Percentiles rank a stretch among this genome's conserved stretches.
Conservation (phyloP, 2,329 filamentous ascomycete species). For the Sclerotinia nivalis region DNA sequence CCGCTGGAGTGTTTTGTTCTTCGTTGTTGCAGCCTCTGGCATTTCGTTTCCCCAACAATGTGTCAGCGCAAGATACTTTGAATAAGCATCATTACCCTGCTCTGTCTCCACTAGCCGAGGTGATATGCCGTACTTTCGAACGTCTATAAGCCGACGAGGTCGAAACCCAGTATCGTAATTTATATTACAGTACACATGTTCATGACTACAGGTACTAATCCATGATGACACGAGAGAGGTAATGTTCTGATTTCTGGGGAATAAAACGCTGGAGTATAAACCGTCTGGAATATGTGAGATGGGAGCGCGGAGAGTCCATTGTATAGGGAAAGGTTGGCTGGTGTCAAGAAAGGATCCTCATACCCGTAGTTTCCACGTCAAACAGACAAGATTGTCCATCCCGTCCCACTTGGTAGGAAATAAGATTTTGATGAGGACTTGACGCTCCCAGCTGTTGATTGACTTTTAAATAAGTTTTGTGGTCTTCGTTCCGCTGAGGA, state of each 20-base stretch:
- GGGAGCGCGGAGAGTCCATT: too few relatives aligned
- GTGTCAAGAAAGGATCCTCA: background rate
- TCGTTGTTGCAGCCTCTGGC: constrained; percentile 23
- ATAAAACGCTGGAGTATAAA: constrained; percentile 18
- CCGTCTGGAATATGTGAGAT: constrained; percentile 22
- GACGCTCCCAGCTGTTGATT: background rate
- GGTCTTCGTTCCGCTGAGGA: constrained; percentile 2
- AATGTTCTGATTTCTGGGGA: constrained; percentile 18
- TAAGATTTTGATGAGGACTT: constrained; percentile 1
- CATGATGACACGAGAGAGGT: constrained; percentile 24
- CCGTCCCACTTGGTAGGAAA: constrained; percentile 23
- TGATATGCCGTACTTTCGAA: constrained; percentile 19
- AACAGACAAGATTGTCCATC: constrained; percentile 18
- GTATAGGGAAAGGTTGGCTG: background rate
- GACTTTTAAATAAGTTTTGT: constrained; percentile 19
- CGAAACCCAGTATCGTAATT: constrained; percentile 25
- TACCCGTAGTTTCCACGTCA: constrained; percentile 27
- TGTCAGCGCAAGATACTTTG: constrained; percentile 23
- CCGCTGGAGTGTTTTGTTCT: constrained; percentile 9
- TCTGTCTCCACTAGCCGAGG: constrained; percentile 22
- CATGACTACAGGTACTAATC: constrained; percentile 24
- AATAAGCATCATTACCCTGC: background rate
- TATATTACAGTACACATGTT: constrained; percentile 24
- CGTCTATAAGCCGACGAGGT: constrained; percentile 28
- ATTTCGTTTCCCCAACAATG: constrained; percentile 26